Evolutionary conservation across 345 rosid species (phyloP), one percentile per base, ranked within the genome.

Genomic region (Diplotaxis tenuifolia): DNA sequence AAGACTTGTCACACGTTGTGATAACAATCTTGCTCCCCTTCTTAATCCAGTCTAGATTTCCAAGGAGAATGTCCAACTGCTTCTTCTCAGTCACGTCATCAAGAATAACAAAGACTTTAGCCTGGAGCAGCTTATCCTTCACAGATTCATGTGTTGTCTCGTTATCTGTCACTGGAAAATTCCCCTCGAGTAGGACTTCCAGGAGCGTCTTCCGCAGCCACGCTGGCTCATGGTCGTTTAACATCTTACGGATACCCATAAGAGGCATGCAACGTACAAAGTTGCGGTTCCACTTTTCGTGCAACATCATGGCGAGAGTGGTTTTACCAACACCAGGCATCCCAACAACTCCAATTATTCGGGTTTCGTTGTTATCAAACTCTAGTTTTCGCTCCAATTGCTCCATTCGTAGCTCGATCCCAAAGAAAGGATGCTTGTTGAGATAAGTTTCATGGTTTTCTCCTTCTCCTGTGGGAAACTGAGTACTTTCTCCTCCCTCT

Each of bases 271-370:
- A 59, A 29, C 63, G 40, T 59, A 59, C 7, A 15, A 59, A 63
- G 6, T 40, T 63, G 20, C 28, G 4, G 18, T 63, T 40, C 67
- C 70, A 72, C 16, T 72, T 72, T 23, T 38, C 21, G 11, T 50
- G 4, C 21, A 72, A 0, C 69, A 5, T 54, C 56, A 10, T 27
- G 0, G 62, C 70, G 0, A 72, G 76, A 54, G 70, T 19, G 0
- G 64, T 62, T 53, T 72, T 63, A 7, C 76, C 76, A 38, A 72
- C 38, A 0, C 69, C 63, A 0, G 40, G 76, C 70, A 72, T 63
- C 5, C 76, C 76, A 11, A 25, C 53, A 15, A 72, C 76, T 63
- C 76, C 76, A 16, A 72, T 3, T 63, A 72, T 62, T 12, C 31
- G 70, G 25, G 70, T 72, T 53, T 36, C 42, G 7, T 40, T 40